phyloP scores from a whole-genome alignment of 345 rosid species.

The Cardiospermum halicacabum region DNA sequence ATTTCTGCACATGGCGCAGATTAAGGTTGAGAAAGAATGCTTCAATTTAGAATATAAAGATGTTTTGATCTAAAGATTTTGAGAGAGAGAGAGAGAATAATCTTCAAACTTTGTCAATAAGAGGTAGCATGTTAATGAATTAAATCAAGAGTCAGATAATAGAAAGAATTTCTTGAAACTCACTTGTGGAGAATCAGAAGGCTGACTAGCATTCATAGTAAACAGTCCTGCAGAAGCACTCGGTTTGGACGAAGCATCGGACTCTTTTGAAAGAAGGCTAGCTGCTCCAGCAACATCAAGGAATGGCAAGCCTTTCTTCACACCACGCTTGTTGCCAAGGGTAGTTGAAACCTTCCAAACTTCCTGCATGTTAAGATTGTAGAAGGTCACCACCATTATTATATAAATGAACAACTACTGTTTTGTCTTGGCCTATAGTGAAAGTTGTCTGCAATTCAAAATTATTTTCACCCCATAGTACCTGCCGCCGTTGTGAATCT shows the following conservation, averaged over 20 bases:
- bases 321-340: constrained; percentile 76
- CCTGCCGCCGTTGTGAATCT: constrained; percentile 97
- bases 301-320: constrained; percentile 61
- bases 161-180: constrained; percentile 20
- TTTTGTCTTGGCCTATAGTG: constrained; percentile 5
- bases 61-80: background rate
- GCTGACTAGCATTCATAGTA: constrained; percentile 24
- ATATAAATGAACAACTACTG: background rate
- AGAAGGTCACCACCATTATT: constrained; percentile 3
- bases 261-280: constrained; percentile 51
- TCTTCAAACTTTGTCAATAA: background rate
- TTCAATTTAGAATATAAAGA: background rate
- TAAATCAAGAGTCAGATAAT: constrained; percentile 1
- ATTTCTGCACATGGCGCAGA: constrained; percentile 37
- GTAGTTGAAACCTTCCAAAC: constrained; percentile 96
- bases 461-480: constrained; percentile 18
- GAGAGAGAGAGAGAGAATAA: background rate
- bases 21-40: background rate
- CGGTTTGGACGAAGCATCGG: constrained; percentile 50
- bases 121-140: background rate
- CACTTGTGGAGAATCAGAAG: constrained; percentile 40
- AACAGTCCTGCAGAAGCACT: constrained; percentile 29
- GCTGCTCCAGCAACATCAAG: constrained; percentile 61
- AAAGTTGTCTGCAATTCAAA: constrained; percentile 10
- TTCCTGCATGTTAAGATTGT: constrained; percentile 49